Evolutionary conservation across 805 yeast species (phyloP).

Genomic region (Yarrowia sp.): DNA sequence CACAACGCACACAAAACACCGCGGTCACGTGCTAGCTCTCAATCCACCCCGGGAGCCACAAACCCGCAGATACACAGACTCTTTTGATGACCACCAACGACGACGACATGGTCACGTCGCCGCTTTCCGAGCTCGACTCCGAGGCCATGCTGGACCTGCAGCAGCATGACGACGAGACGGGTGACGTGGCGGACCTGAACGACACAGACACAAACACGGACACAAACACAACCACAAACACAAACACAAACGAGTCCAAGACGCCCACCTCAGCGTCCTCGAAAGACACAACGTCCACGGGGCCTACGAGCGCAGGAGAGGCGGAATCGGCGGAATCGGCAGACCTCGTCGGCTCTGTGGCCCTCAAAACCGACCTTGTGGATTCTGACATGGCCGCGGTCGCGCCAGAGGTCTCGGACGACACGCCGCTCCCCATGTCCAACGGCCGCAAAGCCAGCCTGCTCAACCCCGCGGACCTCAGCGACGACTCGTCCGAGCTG

Average conservation of each 20-base stretch:
- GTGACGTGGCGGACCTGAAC: too few relatives aligned
- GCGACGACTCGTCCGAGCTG: constrained; percentile 44
- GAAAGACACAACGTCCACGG: not conserved
- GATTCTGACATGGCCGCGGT: not conserved
- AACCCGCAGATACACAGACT: not conserved
- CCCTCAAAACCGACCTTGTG: not conserved
- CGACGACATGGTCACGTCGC: constrained; percentile 26
- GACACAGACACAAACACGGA: not conserved
- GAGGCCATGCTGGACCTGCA: constrained; percentile 22
- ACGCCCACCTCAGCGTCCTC: too few relatives aligned
- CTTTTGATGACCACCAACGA: constrained; percentile 19
- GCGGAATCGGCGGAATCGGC: too few relatives aligned
- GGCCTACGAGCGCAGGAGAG: too few relatives aligned
- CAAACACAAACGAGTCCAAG: not conserved
- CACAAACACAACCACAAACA: not conserved
- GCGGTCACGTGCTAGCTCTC: not conserved
- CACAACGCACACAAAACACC: not conserved
- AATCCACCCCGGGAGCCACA: not conserved
- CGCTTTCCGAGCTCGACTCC: constrained; percentile 24
- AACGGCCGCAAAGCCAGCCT: constrained; percentile 2
- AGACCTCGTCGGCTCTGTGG: too few relatives aligned
- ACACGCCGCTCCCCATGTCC: not conserved
- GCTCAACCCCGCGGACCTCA: constrained; percentile 26
- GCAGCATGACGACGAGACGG: not conserved
- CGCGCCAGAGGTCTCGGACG: not conserved